Evolutionary conservation across 1,284 basidiomycete species (phyloP), one percentile per base, ranked within the genome.

Genomic region (Ceratobasidium sp.): DNA sequence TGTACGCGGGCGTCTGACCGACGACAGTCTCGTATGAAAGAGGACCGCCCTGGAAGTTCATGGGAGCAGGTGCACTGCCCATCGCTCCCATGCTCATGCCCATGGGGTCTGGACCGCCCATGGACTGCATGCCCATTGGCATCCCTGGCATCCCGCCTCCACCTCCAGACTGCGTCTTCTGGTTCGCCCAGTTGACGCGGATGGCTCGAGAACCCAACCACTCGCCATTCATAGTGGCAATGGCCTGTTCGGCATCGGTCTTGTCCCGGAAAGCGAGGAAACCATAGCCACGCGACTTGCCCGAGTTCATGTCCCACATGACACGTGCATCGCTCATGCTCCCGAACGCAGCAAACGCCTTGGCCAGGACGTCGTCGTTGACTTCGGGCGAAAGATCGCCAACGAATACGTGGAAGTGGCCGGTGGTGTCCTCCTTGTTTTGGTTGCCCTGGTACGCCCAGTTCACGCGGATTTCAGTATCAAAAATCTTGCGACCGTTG

Each of bases 261-360:
- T 96, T 96, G 84, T 97, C 95, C 77, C 95, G 89, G 86, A 96
- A 94, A 12, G 93, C 93, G 75, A 96, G 88, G 86, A 97, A 96
- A 73, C 93, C 93, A 80, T 96, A 97, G 50, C 95, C 93, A 77
- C 93, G 90, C 79, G 93, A 97, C 84, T 98, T 98, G 76, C 97
- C 96, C 72, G 95, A 97, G 84, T 96, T 97, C 93, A 97, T 96
- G 81, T 99, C 97, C 95, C 97, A 98, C 96, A 99, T 99, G 77
- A 99, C 96, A 58, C 97, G 89, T 59, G 96, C 97, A 81, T 99
- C 97, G 73, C 93, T 96, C 81, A 99, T 86, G 72, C 92, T 93
- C 43, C 95, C 94, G 80, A 98, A 98, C 46, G 94, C 93, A 76
- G 88, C 89, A 84, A 99, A 99, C 18, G 97, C 96, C 83, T 98